Evolutionary conservation across 2,329 filamentous ascomycete species (phyloP), one percentile per base, ranked within the genome.

Genomic region (Colletotrichum chrysophilum): DNA sequence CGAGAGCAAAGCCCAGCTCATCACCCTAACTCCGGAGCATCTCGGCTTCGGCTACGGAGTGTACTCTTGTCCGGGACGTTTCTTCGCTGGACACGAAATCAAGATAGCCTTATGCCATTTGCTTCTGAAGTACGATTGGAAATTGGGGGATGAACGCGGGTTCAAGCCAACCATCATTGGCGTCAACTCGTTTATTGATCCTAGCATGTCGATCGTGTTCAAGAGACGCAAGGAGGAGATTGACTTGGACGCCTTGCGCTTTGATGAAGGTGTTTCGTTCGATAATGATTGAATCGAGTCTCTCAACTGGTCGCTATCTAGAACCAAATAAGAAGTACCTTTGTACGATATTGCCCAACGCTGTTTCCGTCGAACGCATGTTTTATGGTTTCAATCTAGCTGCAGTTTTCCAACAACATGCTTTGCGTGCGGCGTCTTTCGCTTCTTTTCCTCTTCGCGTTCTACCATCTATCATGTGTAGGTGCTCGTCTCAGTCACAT

Each of bases 11-110:
- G 48, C 30, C 13, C 65, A 67, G 48, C 48, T 67, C 18, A 26
- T 67, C 65, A 67, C 28, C 48, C 9, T 21, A 14, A 67, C 48
- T 5, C 79, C 84, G 72, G 79, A 81, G 18, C 83, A 80, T 70
- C 78, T 84, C 55, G 83, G 82, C 32, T 86, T 85, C 74, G 85
- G 85, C 3, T 43, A 68, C 24, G 66, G 66, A 14, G 10, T 28
- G 21, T 26, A 24, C 4, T 55, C 52, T 14, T 60, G 66, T 21
- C 66, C 52, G 3, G 66, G 52, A 2, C 66, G 66, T 5, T 68
- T 68, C 52, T 60, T 68, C 5, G 66, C 52, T 8, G 52, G 24
- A 7, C 21, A 68, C 16, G 66, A 68, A 55, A 10, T 68, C 32
- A 68, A 68, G 16, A 28, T 68, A 2, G 32, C 32, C 6, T 24